Evolutionary conservation across 2,329 filamentous ascomycete genomes (phyloP).

Genomic region (Claviceps sp.): DNA sequence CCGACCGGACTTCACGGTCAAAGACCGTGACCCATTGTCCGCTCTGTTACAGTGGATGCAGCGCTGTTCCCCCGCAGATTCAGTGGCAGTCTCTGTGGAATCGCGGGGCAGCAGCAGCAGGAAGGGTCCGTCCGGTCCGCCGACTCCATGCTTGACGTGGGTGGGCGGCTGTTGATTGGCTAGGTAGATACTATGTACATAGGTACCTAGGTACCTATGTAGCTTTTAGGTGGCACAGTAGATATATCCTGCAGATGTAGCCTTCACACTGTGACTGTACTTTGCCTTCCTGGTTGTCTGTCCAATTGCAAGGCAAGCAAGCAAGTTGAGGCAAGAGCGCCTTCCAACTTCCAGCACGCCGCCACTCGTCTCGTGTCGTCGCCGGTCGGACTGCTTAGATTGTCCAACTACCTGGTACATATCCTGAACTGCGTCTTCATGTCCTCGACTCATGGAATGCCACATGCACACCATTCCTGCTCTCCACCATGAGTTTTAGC

Average conservation of each 20-base stretch:
- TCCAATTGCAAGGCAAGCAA: too few species aligned
- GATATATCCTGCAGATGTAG: too few species aligned
- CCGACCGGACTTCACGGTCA: too few species aligned
- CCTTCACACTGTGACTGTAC: too few species aligned
- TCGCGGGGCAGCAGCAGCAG: not conserved
- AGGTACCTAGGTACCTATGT: not conserved
- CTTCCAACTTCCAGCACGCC: too few species aligned
- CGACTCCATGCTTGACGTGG: not conserved
- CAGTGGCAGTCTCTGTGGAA: not conserved
- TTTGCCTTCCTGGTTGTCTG: too few species aligned
- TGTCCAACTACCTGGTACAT: too few species aligned
- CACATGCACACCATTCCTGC: slow-evolving; percentile 5
- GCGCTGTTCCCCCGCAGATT: too few species aligned
- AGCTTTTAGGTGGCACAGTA: too few species aligned
- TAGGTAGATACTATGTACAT: not conserved
- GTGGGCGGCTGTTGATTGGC: not conserved
- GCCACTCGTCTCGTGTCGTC: not conserved
- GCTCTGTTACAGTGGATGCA: not conserved
- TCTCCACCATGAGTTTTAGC: slow-evolving; percentile 5
- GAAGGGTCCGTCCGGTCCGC: too few species aligned
- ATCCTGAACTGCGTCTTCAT: not conserved
- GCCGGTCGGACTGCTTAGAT: too few species aligned
- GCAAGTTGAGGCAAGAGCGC: too few species aligned
- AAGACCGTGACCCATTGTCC: not conserved
- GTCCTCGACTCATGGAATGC: slow-evolving; percentile 1